Evolutionary conservation across 257 asterid genomes (phyloP).

Genomic region (Jasminum sambac): DNA sequence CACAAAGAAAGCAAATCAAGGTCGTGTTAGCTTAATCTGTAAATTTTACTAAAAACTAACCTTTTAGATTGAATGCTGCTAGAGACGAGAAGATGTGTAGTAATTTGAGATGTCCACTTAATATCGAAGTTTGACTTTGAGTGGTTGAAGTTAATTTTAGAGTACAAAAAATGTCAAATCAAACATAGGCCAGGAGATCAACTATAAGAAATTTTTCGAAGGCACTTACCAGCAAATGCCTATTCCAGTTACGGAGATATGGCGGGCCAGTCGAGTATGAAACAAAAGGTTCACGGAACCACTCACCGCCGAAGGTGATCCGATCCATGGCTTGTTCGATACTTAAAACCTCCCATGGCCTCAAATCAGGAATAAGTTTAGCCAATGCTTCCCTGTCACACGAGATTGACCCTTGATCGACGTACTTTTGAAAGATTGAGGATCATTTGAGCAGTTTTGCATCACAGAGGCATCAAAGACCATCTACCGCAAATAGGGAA

Average conservation of each 20-base stretch:
- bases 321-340: conserved; percentile 97
- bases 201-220: background rate
- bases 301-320: conserved; percentile 72
- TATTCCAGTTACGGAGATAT: conserved; percentile 64
- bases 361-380: conserved; percentile 75
- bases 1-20: conserved; percentile 17
- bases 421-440: background rate
- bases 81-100: no score
- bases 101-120: no score
- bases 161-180: background rate
- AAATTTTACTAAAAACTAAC: background rate
- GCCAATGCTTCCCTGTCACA: conserved; percentile 58
- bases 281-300: conserved; percentile 92
- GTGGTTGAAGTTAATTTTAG: no score
- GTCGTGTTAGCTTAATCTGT: background rate
- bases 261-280: conserved; percentile 93
- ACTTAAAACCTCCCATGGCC: conserved; percentile 99
- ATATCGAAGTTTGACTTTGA: no score
- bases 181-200: background rate
- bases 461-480: background rate
- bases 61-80: no score
- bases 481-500: background rate
- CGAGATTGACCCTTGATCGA: background rate
- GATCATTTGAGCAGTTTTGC: background rate
- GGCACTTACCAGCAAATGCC: conserved; percentile 48